phyloP scores from a whole-genome alignment of 768 basidiomycete species.

The Suillus plorans region DNA sequence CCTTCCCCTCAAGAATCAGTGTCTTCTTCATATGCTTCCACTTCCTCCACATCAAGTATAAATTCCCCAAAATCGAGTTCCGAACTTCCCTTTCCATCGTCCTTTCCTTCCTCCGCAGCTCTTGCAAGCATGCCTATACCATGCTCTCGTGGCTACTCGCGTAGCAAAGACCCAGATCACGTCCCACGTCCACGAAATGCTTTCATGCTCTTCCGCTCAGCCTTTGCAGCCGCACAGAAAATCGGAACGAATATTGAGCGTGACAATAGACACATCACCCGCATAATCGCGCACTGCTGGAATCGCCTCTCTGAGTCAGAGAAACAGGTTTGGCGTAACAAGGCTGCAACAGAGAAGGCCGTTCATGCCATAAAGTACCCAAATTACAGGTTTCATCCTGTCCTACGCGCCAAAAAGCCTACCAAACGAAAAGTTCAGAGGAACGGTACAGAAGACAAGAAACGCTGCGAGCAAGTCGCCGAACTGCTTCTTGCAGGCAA shows the following conservation, averaged over 20 bases:
- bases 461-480: slow-evolving; percentile 50
- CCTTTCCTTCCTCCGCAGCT: slow-evolving; percentile 17
- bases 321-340: slow-evolving; percentile 49
- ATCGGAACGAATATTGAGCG: slow-evolving; percentile 48
- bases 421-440: slow-evolving; percentile 52
- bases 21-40: slow-evolving; percentile 11
- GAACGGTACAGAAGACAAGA: slow-evolving; percentile 46
- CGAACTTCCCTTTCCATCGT: slow-evolving; percentile 1
- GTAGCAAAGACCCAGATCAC: slow-evolving; percentile 40
- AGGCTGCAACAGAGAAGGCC: slow-evolving; percentile 51
- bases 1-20: slow-evolving; percentile 16
- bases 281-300: slow-evolving; percentile 57
- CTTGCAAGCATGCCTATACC: slow-evolving; percentile 31
- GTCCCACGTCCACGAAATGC: slow-evolving; percentile 41
- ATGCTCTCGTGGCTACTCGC: slow-evolving; percentile 25
- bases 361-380: slow-evolving; percentile 51
- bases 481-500: slow-evolving; percentile 51
- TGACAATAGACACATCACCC: slow-evolving; percentile 59
- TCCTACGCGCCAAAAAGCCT: slow-evolving; percentile 41
- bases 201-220: slow-evolving; percentile 61
- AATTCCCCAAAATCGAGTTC: neutral
- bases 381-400: slow-evolving; percentile 54
- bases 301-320: slow-evolving; percentile 48
- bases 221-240: slow-evolving; percentile 53
- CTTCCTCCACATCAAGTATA: slow-evolving; percentile 13